Base-by-base conservation (phyloP, 2,329 filamentous ascomycete genomes). In the Conoideocrella luteorostrata region DNA sequence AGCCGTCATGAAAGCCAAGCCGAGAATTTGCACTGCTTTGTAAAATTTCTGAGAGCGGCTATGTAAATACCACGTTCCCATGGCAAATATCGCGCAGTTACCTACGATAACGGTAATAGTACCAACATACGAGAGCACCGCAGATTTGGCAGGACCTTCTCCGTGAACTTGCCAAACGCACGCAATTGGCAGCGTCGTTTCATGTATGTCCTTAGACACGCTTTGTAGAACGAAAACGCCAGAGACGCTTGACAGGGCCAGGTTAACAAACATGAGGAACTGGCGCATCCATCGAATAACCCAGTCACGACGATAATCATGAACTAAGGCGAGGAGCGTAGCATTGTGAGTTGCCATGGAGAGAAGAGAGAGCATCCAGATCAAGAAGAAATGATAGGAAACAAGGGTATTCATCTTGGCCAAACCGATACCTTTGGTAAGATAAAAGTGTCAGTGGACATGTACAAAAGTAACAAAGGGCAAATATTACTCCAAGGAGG, bases 331-430 rank as follows among this genome's bases (percentile, higher is more conserved):
- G n/a, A 85, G 68, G 13, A 85, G 64, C 0, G 80, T 78, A 4
- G 77, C 71, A 46, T 83, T 80, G 59, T 85, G 81, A 3, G 81
- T 82, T 1, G 78, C 77, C 50, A 78, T 83, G 13, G 78, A 78
- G 7, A 85, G 67, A 11, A 83, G 62, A 0, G 77, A 78, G 2
- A 85, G 65, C 66, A 84, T 80, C 81, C 80, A 85, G 50, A 85
- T 75, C 43, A 84, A 72, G 65, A 84, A 84, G 65, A 85, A 84
- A 61, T 86, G 81, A 57, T 86, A 86, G 0, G 79, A 73, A 0
- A 81, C 71, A 57, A 85, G 72, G 5, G 67, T 66, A 36, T 71
- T 62, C 56, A 77, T 73, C 55, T 80, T 78, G 4, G 75, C 75
- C 1, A 86, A 70, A 0, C 76, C 82, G 20, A 85, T 70, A 45